Conservation (phyloP, 495 filamentous ascomycete genomes). For the Penicillium lagena region DNA sequence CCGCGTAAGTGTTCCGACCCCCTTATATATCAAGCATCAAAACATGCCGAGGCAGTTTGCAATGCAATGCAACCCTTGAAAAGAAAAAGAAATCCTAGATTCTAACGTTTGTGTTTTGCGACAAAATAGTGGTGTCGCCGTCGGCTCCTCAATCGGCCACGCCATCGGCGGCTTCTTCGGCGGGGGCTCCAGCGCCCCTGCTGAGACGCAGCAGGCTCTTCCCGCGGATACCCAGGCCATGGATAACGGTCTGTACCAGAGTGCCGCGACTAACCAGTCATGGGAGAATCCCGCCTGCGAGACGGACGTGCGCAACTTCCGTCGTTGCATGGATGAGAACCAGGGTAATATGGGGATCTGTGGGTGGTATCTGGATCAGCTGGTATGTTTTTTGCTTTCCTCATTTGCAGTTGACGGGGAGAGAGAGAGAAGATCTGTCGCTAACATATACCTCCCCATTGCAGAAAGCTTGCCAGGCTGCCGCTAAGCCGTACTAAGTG, state of each 20-base stretch:
- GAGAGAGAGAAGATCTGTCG: conserved; percentile 1
- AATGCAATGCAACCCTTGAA: too few species aligned
- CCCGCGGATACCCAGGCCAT: conserved; percentile 34
- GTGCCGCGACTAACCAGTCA: conserved; percentile 43
- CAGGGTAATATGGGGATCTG: conserved; percentile 91
- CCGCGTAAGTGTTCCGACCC: conserved; percentile 52
- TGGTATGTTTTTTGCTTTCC: conserved; percentile 40
- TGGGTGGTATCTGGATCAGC: conserved; percentile 95
- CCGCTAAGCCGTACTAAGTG: conserved; percentile 76
- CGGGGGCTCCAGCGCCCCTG: conserved; percentile 51
- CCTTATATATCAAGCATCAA: not conserved
- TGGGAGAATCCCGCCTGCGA: conserved; percentile 59
- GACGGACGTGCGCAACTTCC: conserved; percentile 76
- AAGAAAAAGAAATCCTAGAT: not conserved
- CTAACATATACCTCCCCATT: conserved; percentile 12
- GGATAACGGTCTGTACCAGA: conserved; percentile 46
- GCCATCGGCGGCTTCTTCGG: conserved; percentile 85
- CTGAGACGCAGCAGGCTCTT: conserved; percentile 43
- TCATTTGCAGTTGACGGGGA: not conserved
- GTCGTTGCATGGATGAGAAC: conserved; percentile 92
- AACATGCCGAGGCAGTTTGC: conserved; percentile 4
- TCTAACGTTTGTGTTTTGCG: conserved; percentile 5
- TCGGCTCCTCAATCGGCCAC: conserved; percentile 92
- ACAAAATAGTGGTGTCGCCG: conserved; percentile 74
- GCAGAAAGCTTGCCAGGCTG: conserved; percentile 88